Evolutionary conservation across 2,329 filamentous ascomycete species (phyloP), one percentile per base, ranked within the genome.

Genomic region (Teratosphaeria gauchensis): DNA sequence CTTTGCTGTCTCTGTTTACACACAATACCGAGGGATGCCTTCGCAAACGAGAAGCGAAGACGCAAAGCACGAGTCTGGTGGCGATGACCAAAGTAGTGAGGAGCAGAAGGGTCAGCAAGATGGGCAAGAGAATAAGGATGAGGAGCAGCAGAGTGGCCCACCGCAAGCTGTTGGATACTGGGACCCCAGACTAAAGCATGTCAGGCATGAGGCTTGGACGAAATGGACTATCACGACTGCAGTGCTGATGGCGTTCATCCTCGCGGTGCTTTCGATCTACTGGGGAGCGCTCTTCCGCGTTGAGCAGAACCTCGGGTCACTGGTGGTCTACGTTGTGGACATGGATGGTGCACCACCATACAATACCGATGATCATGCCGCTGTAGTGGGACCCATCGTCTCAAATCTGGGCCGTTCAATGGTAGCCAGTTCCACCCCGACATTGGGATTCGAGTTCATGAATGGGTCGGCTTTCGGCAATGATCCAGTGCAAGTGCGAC

Each of bases 321-420:
- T 87, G 7, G 76, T 74, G 2, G 75, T 87, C 8, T 79, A 81
- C 61, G 78, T 86, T 1, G 84, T 87, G 31, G 82, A 86, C 67
- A 85, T 87, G 62, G 84, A 88, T 66, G 80, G 80, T 3, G 67
- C 76, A 2, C 73, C 79, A 1, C 82, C 82, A 1, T 84, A 81
- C 61, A 66, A 75, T 62, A 75, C 74, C 38, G 53, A 53, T 31
- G 71, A 73, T 3, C 74, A 75, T 16, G 67, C 74, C 19, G 77
- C 83, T 0, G 65, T 86, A 1, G 76, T 87, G n/a, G 84, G 84
- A 0, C 82, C 82, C 0, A 71, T 76, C 0, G 76, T 85, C 11
- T 76, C 75, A 1, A 65, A 78, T 32, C 68, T 79, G 0, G 78
- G 77, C 0, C 68, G 78, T 46, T 63, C 77, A n/a, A 72, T 79